Conservation (phyloP, 495 filamentous ascomycete species). For the Talaromyces stipitatus region DNA sequence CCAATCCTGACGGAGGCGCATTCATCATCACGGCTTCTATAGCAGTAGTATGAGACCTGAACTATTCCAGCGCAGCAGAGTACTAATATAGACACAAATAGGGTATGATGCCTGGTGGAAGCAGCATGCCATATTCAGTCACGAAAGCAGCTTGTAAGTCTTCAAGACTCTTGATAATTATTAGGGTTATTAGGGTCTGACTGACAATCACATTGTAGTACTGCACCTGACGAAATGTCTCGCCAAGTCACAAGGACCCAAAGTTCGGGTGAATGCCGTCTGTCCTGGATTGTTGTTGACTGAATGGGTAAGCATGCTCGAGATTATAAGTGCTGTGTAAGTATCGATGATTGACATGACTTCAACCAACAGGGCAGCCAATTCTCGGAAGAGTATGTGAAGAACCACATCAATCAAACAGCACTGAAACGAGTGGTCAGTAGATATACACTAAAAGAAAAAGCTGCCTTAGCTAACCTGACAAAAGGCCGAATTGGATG, state of each 20-base stretch:
- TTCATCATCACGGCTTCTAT: constrained; percentile 62
- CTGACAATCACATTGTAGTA: constrained; percentile 18
- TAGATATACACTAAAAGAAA: neutral
- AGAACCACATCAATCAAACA: constrained; percentile 1
- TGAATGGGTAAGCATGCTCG: constrained; percentile 52
- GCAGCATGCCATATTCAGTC: constrained; percentile 58
- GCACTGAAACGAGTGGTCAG: constrained; percentile 1
- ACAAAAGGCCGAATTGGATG: constrained; percentile 46
- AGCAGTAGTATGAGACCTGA: constrained; percentile 29
- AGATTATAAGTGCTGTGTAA: neutral
- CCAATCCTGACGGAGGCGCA: constrained; percentile 60
- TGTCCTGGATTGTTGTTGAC: constrained; percentile 61
- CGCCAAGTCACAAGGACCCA: constrained; percentile 57
- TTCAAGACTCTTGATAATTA: neutral
- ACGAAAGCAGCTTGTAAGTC: constrained; percentile 53
- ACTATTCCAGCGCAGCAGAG: neutral
- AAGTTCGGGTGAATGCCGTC: constrained; percentile 60
- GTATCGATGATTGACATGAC: neutral
- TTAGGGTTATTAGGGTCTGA: neutral
- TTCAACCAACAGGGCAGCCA: neutral
- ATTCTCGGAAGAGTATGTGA: neutral
- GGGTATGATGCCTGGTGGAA: constrained; percentile 42
- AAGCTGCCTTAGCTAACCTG: neutral
- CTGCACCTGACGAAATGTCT: constrained; percentile 68
- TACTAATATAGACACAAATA: constrained; percentile 10